Percentiles rank a stretch among this genome's conserved stretches.
These are phyloP conservation scores for Abrus precatorius DNA, from an alignment of 306 rosid genomes.

Conservation along the genomic window DNA sequence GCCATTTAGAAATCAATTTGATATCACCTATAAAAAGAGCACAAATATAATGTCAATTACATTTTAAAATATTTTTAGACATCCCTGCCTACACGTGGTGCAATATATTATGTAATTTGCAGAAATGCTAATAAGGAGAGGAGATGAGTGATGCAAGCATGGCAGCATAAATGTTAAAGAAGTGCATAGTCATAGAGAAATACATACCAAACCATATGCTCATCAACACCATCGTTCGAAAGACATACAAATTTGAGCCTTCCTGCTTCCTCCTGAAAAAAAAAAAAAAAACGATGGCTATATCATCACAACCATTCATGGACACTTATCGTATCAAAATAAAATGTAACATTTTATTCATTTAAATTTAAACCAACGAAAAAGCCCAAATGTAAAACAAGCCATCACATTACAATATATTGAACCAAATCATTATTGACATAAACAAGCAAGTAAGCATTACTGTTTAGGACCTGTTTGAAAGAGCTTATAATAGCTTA, in stretches of 20 bases:
- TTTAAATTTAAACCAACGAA: not conserved
- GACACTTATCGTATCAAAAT: constrained; percentile 31
- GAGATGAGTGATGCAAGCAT: not conserved
- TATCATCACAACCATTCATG: constrained; percentile 11
- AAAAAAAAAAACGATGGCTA: not conserved
- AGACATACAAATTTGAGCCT: constrained; percentile 81
- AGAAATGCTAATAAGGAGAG: constrained; percentile 2
- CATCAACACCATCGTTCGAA: constrained; percentile 84
- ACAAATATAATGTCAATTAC: constrained; percentile 6
- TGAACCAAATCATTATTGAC: not conserved
- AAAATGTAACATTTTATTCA: not conserved
- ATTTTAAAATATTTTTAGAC: constrained; percentile 1
- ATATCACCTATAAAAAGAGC: constrained; percentile 24
- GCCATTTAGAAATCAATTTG: constrained; percentile 11
- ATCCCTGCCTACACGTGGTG: too few relatives aligned
- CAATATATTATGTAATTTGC: not conserved
- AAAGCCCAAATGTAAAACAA: not conserved
- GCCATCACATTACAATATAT: not conserved
- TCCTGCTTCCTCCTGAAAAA: constrained; percentile 87
- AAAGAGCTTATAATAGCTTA: too few relatives aligned
- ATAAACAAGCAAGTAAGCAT: constrained; percentile 23
- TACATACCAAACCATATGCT: constrained; percentile 94
- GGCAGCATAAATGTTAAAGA: constrained; percentile 2
- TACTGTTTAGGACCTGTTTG: not conserved
- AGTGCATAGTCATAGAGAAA: constrained; percentile 36